Conservation (phyloP, 768 basidiomycete species). For the Daedalea quercina region DNA sequence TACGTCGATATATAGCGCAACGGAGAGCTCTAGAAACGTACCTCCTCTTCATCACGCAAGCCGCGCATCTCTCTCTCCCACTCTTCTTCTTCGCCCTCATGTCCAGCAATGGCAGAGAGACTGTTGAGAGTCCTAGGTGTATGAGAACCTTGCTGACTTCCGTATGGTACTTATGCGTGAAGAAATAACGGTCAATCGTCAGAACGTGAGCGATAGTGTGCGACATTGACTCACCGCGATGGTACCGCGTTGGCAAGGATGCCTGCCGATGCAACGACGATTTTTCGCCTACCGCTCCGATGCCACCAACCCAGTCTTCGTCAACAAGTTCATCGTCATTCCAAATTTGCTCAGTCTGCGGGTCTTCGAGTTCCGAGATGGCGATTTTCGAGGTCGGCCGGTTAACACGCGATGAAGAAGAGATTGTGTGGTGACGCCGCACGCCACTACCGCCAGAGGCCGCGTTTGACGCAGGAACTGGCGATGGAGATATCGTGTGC, state of each 20-base stretch:
- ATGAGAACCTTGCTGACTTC: slow-evolving; percentile 48
- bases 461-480: slow-evolving; percentile 29
- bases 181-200: neutral
- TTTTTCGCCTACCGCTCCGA: slow-evolving; percentile 82
- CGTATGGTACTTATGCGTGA: slow-evolving; percentile 35
- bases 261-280: slow-evolving; percentile 73
- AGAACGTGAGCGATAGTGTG: neutral
- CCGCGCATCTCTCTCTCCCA: slow-evolving; percentile 68
- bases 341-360: slow-evolving; percentile 50
- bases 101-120: slow-evolving; percentile 77
- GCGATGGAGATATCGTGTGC: slow-evolving; percentile 37
- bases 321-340: slow-evolving; percentile 75
- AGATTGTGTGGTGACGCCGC: slow-evolving; percentile 81
- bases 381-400: slow-evolving; percentile 53
- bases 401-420: slow-evolving; percentile 61
- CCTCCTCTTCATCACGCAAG: slow-evolving; percentile 62
- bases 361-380: slow-evolving; percentile 55
- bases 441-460: slow-evolving; percentile 37
- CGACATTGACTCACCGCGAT: slow-evolving; percentile 47
- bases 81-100: slow-evolving; percentile 84
- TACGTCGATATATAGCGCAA: neutral
- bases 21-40: slow-evolving; percentile 20
- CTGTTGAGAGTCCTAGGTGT: slow-evolving; percentile 77
- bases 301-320: slow-evolving; percentile 75
- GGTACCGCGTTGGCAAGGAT: slow-evolving; percentile 76